Evolutionary conservation across 345 rosid genomes (phyloP).

Genomic region (Euphorbia lathyris): DNA sequence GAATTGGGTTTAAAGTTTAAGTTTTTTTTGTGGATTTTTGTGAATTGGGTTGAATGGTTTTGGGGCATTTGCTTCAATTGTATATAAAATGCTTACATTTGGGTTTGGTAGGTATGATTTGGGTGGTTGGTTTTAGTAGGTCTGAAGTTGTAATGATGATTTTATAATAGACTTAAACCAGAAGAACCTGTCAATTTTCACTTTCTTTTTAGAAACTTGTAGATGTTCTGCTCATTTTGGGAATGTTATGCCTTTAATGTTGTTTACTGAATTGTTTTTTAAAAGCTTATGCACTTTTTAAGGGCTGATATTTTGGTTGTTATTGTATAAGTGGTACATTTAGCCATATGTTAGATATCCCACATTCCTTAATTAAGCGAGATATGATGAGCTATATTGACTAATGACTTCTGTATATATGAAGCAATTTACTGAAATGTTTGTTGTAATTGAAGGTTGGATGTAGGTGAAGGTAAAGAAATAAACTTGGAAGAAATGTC

Average conservation of each 20-base stretch:
- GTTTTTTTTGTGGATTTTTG: background rate
- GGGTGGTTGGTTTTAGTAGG: constrained; percentile 13
- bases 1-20: background rate
- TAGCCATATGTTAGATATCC: too few species aligned
- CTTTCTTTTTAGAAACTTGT: background rate
- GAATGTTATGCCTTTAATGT: background rate
- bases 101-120: constrained; percentile 9
- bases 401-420: too few species aligned
- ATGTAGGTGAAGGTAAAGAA: constrained; percentile 71
- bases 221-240: background rate
- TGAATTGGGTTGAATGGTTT: background rate
- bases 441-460: constrained; percentile 53
- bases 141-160: constrained; percentile 17
- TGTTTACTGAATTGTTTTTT: background rate
- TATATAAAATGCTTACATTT: background rate
- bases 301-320: background rate
- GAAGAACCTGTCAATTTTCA: constrained; percentile 7
- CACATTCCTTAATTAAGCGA: too few species aligned
- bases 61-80: background rate
- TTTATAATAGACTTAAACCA: constrained; percentile 1
- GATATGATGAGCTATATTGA: too few species aligned
- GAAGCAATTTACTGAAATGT: too few species aligned
- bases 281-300: constrained; percentile 1
- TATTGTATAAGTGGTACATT: background rate
- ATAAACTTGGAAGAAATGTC: constrained; percentile 43